A percentile compares a stretch with the other conserved stretches of the same genome.
phyloP scores from a whole-genome alignment of 2,329 filamentous ascomycete genomes.

The Fusarium coicis region DNA sequence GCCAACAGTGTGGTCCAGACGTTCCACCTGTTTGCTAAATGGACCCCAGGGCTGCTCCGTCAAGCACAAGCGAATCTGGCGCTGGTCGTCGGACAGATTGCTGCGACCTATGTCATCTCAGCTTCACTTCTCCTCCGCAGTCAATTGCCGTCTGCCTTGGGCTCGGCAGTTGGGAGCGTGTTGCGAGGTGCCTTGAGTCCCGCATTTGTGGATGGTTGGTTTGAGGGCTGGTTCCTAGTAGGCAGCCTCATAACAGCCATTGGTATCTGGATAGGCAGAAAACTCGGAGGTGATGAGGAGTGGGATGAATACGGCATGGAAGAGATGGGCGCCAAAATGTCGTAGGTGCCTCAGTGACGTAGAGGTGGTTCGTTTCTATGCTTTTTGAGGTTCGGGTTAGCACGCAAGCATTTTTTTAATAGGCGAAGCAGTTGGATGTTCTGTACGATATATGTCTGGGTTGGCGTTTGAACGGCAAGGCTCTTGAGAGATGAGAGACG shows the following conservation, averaged over 20 bases:
- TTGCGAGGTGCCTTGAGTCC: constrained; percentile 77
- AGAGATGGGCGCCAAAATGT: constrained; percentile 78
- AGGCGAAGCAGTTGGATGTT: constrained; percentile 7
- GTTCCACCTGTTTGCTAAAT: constrained; percentile 81
- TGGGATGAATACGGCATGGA: constrained; percentile 71
- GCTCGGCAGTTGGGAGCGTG: constrained; percentile 80
- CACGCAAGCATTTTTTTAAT: constrained; percentile 18
- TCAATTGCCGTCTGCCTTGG: constrained; percentile 81
- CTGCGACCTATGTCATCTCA: constrained; percentile 86
- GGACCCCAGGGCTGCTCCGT: constrained; percentile 76
- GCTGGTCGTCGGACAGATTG: constrained; percentile 81
- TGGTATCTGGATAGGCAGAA: constrained; percentile 79
- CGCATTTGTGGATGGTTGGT: constrained; percentile 76
- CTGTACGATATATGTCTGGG: constrained; percentile 11
- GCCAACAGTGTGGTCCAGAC: constrained; percentile 89
- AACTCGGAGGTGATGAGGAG: constrained; percentile 67
- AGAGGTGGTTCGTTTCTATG: constrained; percentile 12
- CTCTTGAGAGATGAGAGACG: constrained; percentile 1
- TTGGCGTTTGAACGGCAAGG: constrained; percentile 24
- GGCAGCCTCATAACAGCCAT: constrained; percentile 72
- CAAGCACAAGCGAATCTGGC: constrained; percentile 83
- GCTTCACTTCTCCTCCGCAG: constrained; percentile 80
- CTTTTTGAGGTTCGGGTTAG: constrained; percentile 16
- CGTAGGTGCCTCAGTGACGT: constrained; percentile 39
- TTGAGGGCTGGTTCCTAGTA: constrained; percentile 85